Percentiles rank a stretch among this genome's conserved stretches.
Conservation (phyloP, 331 rosid species). For the Phaseolus coccineus region DNA sequence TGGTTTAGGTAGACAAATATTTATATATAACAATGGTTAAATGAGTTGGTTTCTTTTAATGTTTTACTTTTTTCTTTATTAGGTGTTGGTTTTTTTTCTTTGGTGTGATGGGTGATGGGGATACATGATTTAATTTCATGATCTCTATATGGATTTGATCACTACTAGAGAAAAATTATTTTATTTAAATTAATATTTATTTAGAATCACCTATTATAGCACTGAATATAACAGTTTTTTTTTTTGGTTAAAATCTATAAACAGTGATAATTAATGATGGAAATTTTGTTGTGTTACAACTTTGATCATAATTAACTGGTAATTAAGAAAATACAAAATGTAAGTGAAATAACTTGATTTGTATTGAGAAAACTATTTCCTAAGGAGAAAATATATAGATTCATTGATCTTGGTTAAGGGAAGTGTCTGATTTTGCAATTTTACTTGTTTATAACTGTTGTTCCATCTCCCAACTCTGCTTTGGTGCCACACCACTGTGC, state of each 20-base stretch:
- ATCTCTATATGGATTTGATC: no score
- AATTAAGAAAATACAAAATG: constrained; percentile 23
- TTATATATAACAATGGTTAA: no score
- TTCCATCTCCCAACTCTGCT: constrained; percentile 85
- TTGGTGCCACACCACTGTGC: constrained; percentile 65
- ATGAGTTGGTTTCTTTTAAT: no score
- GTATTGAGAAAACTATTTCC: constrained; percentile 10
- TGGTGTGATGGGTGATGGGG: no score
- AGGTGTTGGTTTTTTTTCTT: no score
- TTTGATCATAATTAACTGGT: constrained; percentile 32
- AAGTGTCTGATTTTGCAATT: constrained; percentile 65
- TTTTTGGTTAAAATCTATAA: neutral
- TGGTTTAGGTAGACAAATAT: no score
- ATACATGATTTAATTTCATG: no score
- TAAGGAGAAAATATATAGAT: neutral
- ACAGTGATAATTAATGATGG: constrained; percentile 39
- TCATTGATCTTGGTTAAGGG: constrained; percentile 53
- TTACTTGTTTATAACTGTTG: constrained; percentile 58
- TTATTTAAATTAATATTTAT: no score
- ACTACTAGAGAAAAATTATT: no score
- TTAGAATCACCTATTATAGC: no score
- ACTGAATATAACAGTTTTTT: no score
- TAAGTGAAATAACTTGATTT: neutral
- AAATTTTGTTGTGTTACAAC: constrained; percentile 30
- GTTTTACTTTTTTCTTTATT: no score